phyloP scores from a whole-genome alignment of 2,329 filamentous ascomycete species.

The Hymenoscyphus repandus region DNA sequence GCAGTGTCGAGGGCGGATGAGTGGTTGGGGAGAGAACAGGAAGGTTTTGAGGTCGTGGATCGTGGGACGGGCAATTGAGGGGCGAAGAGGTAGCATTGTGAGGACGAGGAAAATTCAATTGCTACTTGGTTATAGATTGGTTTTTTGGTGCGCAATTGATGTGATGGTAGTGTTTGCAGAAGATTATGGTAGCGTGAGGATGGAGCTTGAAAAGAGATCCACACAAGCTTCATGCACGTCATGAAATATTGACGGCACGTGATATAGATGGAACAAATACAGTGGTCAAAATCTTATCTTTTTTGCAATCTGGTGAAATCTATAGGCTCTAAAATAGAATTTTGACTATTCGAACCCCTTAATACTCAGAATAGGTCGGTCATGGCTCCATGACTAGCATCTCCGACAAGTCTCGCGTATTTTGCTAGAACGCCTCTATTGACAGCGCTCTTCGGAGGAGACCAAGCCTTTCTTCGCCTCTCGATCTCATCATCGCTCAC shows the following conservation, averaged over 20 bases:
- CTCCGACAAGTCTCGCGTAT: slow-evolving; percentile 81
- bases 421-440: slow-evolving; percentile 84
- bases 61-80: slow-evolving; percentile 18
- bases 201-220: too few relatives aligned
- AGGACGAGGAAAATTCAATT: not conserved
- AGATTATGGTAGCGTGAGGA: too few relatives aligned
- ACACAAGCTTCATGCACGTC: too few relatives aligned
- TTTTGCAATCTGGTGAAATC: not conserved
- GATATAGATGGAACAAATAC: not conserved
- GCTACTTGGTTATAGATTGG: not conserved
- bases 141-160: not conserved
- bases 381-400: slow-evolving; percentile 87
- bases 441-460: slow-evolving; percentile 63
- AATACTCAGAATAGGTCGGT: slow-evolving; percentile 62
- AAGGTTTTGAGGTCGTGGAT: slow-evolving; percentile 23
- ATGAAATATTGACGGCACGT: too few relatives aligned
- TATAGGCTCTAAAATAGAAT: not conserved
- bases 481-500: slow-evolving; percentile 65
- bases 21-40: slow-evolving; percentile 17
- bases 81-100: slow-evolving; percentile 19
- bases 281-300: not conserved
- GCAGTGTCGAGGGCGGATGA: slow-evolving; percentile 7
- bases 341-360: not conserved
- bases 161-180: not conserved
- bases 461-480: slow-evolving; percentile 61